Conservation (phyloP, 345 rosid genomes). For the Cochlearia excelsa region DNA sequence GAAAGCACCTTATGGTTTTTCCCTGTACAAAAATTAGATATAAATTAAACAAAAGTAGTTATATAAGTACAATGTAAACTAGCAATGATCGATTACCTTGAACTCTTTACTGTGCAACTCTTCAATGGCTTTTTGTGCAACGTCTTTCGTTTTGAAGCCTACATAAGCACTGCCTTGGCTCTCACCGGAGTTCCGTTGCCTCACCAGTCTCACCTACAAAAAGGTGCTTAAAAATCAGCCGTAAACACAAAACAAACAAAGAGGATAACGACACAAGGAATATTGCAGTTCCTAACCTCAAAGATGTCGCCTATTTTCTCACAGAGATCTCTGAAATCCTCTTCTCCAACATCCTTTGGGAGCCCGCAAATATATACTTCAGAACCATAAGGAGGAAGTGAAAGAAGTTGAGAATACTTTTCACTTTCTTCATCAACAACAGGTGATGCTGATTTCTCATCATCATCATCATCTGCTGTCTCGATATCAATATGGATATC, state of each 20-base stretch:
- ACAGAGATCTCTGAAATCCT: slow-evolving; percentile 82
- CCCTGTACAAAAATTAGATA: slow-evolving; percentile 52
- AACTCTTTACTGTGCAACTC: slow-evolving; percentile 86
- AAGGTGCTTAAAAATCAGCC: slow-evolving; percentile 5
- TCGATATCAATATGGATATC: slow-evolving; percentile 47
- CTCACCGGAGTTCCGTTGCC: slow-evolving; percentile 90
- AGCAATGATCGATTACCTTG: slow-evolving; percentile 43
- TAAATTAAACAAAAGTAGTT: background rate
- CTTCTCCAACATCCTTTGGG: slow-evolving; percentile 81
- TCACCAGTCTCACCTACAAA: slow-evolving; percentile 77
- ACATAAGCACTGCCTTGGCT: slow-evolving; percentile 96
- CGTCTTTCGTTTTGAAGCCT: slow-evolving; percentile 63
- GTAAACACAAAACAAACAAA: slow-evolving; percentile 2
- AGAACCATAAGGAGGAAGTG: slow-evolving; percentile 97
- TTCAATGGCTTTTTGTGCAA: slow-evolving; percentile 80
- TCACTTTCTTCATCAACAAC: slow-evolving; percentile 63
- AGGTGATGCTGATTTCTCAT: slow-evolving; percentile 50
- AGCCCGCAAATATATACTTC: slow-evolving; percentile 98
- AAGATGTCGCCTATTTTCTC: slow-evolving; percentile 75
- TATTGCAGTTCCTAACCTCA: slow-evolving; percentile 54
- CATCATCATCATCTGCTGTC: slow-evolving; percentile 44
- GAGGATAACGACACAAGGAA: slow-evolving; percentile 8
- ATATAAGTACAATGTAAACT: slow-evolving; percentile 1
- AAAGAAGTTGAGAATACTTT: slow-evolving; percentile 70
- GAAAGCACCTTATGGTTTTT: slow-evolving; percentile 85